phyloP scores from a whole-genome alignment of 257 asterid species.

The Paulownia fortunei region DNA sequence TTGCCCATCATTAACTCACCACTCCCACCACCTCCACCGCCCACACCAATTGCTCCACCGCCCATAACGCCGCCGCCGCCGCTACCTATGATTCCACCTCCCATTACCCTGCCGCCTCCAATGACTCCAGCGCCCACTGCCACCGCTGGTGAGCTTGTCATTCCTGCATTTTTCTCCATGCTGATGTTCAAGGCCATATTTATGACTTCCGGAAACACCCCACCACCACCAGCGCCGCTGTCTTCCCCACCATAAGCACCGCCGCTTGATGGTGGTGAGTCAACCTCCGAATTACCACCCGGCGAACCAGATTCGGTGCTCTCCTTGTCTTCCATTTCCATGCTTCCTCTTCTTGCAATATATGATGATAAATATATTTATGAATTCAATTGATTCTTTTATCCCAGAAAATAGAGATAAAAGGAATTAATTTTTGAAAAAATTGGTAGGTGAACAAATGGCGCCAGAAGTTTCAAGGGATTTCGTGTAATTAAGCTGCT shows the following conservation, averaged over 20 bases:
- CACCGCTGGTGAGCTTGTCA: slow-evolving; percentile 3
- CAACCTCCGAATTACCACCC: slow-evolving; percentile 47
- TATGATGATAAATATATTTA: background rate
- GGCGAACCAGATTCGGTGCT: slow-evolving; percentile 68
- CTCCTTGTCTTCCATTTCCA: slow-evolving; percentile 64
- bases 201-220: slow-evolving; percentile 37
- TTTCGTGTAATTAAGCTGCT: slow-evolving; percentile 24
- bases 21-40: slow-evolving; percentile 9
- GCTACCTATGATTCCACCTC: slow-evolving; percentile 3
- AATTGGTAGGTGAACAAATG: slow-evolving; percentile 23
- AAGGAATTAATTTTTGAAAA: slow-evolving; percentile 20
- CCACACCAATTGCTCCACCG: background rate
- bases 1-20: background rate
- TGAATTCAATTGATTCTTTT: background rate
- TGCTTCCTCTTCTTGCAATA: background rate
- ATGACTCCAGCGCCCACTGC: background rate
- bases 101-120: background rate
- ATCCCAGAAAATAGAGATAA: background rate
- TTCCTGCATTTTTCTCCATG: slow-evolving; percentile 38
- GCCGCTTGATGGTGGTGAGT: slow-evolving; percentile 50
- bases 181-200: slow-evolving; percentile 31
- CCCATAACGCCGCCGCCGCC: slow-evolving; percentile 21
- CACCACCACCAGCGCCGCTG: slow-evolving; percentile 35
- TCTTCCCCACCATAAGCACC: slow-evolving; percentile 36
- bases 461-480: slow-evolving; percentile 19